Evolutionary conservation across 2,329 filamentous ascomycete species (phyloP), one percentile per base, ranked within the genome.

Genomic region (Penicillium glabrum): DNA sequence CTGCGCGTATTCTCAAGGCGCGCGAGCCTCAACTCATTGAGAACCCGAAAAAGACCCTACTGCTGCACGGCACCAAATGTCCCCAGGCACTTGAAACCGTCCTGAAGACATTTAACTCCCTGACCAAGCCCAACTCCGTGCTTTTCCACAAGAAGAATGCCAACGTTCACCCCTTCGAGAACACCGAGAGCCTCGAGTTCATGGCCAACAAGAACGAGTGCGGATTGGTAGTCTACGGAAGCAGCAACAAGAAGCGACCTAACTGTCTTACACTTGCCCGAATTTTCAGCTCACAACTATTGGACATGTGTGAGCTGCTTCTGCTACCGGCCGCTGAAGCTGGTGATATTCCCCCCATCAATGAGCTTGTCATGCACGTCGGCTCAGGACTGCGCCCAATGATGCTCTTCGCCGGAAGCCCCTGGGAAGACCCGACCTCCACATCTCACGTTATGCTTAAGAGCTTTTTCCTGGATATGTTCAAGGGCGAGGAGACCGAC

Each of bases 121-220:
- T 99, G 70, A 93, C 93, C 68, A 87, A 89, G 69, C 92, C 93
- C 2, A 83, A 93, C 60, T 88, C 88, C 62, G 89, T 96, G 76
- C 92, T 93, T 66, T 96, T 99, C 80, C 90, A 87, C 77, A 99
- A 98, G 84, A 98, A 98, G 82, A 99, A 99, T 77, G 83, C 87
- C 59, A 78, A 78, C 66, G 89, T 96, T 68, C 92, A 95, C 76
- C 95, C 95, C 2, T 99, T 99, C 76, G 93, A 97, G 75, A 92
- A 96, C 73, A 80, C 89, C 62, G 82, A 88, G 27, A 93, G 89
- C 52, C 84, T 98, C 64, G 91, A 97, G 77, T 99, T 99, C 81
- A 93, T 99, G 81, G 89, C 89, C 61, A 88, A 93, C 72, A 99
- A 98, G 81, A 99, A 99, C 78, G 95, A 99, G 75, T 88, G 90